These are phyloP conservation scores for Penicillium canescens DNA, from an alignment of 495 filamentous ascomycete genomes.

Conservation along the genomic window DNA sequence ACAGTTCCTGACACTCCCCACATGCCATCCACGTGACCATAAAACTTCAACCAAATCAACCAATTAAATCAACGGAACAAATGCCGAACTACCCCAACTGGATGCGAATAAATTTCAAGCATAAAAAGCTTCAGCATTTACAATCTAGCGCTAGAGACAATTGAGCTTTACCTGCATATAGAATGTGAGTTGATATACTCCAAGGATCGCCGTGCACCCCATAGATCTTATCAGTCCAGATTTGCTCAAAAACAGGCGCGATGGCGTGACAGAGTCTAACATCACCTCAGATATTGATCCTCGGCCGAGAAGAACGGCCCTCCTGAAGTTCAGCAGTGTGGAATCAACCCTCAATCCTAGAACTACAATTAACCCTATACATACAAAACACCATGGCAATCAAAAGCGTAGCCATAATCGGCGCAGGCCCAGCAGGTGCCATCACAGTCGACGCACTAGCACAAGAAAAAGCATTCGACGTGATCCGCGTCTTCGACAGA, in stretches of 20 bases:
- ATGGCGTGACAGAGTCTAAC: slow-evolving; percentile 27
- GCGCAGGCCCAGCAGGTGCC: slow-evolving; percentile 58
- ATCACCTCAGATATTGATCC: slow-evolving; percentile 5
- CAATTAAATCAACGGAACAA: slow-evolving; percentile 1
- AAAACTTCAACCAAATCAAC: not conserved
- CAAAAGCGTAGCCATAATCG: slow-evolving; percentile 59
- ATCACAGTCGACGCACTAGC: slow-evolving; percentile 59
- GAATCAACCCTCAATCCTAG: not conserved
- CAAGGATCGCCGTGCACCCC: not conserved
- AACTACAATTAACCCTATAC: not conserved
- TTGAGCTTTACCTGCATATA: not conserved
- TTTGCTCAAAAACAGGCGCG: slow-evolving; percentile 17
- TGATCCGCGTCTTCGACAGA: slow-evolving; percentile 60
- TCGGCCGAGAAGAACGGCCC: slow-evolving; percentile 22
- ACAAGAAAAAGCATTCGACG: slow-evolving; percentile 55
- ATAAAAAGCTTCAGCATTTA: not conserved
- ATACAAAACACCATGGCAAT: slow-evolving; percentile 19
- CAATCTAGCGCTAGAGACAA: too few species aligned
- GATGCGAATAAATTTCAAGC: not conserved
- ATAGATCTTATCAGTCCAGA: not conserved
- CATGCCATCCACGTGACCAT: not conserved
- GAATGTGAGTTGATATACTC: not conserved
- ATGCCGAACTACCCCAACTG: not conserved
- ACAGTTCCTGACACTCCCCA: slow-evolving; percentile 4
- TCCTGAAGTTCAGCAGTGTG: not conserved